A percentile compares a stretch with the other conserved stretches of the same genome.
phyloP scores from a whole-genome alignment of 2,329 filamentous ascomycete species.

The Fusarium robinianum region DNA sequence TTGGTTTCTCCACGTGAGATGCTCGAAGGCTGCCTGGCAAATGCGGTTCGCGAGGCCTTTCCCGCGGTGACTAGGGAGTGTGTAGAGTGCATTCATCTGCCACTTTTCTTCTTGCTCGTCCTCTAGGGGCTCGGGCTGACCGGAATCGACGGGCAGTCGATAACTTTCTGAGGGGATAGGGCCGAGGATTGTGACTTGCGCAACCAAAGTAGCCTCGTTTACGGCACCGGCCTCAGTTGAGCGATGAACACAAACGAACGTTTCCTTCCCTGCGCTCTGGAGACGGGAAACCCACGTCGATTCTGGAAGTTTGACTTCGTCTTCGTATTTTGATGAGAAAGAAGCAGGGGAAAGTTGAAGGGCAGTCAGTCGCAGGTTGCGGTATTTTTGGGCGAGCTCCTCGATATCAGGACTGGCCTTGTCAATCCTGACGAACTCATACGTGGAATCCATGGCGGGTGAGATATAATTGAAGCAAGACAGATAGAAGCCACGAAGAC shows the following conservation, averaged over 20 bases:
- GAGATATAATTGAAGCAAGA: no score
- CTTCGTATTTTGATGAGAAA: slow-evolving; percentile 3
- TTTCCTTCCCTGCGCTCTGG: not conserved
- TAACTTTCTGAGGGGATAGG: not conserved
- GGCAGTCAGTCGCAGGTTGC: not conserved
- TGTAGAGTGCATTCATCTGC: slow-evolving; percentile 22
- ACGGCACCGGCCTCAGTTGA: not conserved
- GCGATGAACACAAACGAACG: not conserved
- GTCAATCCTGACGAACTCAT: no score
- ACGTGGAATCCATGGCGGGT: no score
- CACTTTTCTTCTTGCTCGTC: slow-evolving; percentile 15
- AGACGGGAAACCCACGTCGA: not conserved
- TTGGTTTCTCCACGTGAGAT: slow-evolving; percentile 2
- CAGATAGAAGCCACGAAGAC: no score
- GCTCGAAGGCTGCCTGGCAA: slow-evolving; percentile 13
- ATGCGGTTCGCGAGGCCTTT: slow-evolving; percentile 13
- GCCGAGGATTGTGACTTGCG: slow-evolving; percentile 2
- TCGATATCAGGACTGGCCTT: no score
- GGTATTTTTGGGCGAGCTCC: not conserved
- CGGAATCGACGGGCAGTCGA: not conserved
- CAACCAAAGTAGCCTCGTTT: no score
- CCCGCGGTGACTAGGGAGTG: slow-evolving; percentile 15
- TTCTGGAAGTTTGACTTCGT: not conserved
- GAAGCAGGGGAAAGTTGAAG: not conserved
- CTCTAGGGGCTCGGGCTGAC: not conserved